These are phyloP conservation scores for Alternaria sp. DNA, from an alignment of 2,329 filamentous ascomycete genomes.

Conservation along the genomic window DNA sequence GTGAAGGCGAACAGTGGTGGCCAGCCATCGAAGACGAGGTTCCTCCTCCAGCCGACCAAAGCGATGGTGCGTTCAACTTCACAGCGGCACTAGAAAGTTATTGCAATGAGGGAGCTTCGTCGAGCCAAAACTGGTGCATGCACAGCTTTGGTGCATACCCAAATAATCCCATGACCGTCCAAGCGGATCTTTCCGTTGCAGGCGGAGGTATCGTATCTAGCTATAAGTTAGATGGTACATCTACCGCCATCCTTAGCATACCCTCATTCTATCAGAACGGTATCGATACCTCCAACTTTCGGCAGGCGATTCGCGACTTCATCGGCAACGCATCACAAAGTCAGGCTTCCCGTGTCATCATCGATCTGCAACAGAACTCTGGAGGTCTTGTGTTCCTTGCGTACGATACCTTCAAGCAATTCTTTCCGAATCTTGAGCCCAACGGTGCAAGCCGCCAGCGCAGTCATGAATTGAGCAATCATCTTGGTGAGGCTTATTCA, in stretches of 20 bases:
- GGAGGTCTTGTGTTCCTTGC: constrained; percentile 55
- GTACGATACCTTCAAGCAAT: constrained; percentile 53
- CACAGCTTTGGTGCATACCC: constrained; percentile 30
- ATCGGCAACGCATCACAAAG: constrained; percentile 51
- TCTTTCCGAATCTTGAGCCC: constrained; percentile 54
- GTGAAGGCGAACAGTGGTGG: neutral
- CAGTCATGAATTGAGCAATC: constrained; percentile 40
- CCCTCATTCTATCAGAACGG: constrained; percentile 43
- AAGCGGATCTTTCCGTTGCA: constrained; percentile 23
- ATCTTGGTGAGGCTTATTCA: constrained; percentile 22
- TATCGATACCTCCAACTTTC: constrained; percentile 15
- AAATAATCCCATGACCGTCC: constrained; percentile 21
- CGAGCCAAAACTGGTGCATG: neutral
- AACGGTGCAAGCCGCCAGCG: constrained; percentile 54
- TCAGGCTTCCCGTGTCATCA: constrained; percentile 62
- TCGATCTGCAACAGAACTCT: constrained; percentile 66
- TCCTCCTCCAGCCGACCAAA: neutral
- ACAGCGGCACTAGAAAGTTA: neutral
- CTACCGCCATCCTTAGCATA: constrained; percentile 53
- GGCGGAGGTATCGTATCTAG: constrained; percentile 44
- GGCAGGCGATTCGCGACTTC: constrained; percentile 46
- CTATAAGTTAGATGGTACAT: constrained; percentile 49
- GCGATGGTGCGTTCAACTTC: neutral
- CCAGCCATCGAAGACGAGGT: neutral
- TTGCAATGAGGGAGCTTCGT: accelerated